Evolutionary conservation across 352 stramenopile species (phyloP).

Genomic region (Globisporangium cystogenes): DNA sequence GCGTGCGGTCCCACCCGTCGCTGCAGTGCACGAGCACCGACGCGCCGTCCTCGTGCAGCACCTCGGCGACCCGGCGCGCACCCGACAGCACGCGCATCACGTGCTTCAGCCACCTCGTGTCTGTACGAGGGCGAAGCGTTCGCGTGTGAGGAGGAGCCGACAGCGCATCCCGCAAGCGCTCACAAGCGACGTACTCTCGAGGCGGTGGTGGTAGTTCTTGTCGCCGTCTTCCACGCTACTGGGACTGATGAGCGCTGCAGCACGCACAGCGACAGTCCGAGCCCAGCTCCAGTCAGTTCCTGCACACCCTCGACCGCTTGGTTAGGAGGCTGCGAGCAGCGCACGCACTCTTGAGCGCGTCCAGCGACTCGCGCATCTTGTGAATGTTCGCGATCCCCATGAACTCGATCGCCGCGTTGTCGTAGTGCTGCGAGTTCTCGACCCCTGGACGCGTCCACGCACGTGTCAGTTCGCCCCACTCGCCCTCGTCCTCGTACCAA

Average conservation of each 20-base stretch:
- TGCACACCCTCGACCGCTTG: neutral
- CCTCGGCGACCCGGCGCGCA: slow-evolving; percentile 60
- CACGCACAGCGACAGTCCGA: slow-evolving; percentile 1
- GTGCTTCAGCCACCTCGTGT: slow-evolving; percentile 96
- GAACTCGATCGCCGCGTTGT: slow-evolving; percentile 94
- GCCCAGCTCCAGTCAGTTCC: neutral
- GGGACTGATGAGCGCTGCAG: slow-evolving; percentile 66
- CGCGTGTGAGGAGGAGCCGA: no score
- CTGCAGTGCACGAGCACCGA: slow-evolving; percentile 85
- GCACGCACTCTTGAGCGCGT: slow-evolving; percentile 67
- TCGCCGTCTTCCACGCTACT: slow-evolving; percentile 80
- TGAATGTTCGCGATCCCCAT: slow-evolving; percentile 99
- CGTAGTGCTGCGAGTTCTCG: slow-evolving; percentile 96
- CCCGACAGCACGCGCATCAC: slow-evolving; percentile 87
- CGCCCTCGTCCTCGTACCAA: neutral
- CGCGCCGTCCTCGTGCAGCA: slow-evolving; percentile 81
- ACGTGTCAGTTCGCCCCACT: neutral
- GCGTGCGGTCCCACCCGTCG: slow-evolving; percentile 85
- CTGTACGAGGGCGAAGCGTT: no score
- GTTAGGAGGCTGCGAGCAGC: no score
- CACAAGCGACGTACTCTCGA: slow-evolving; percentile 58
- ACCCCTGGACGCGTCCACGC: slow-evolving; percentile 48
- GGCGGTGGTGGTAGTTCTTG: slow-evolving; percentile 83
- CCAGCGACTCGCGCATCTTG: slow-evolving; percentile 95
- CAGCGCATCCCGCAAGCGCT: no score